Percentiles rank a stretch among this genome's conserved stretches.
Evolutionary conservation across 441 rosid genomes (phyloP).

Genomic region (Populus hybrid): DNA sequence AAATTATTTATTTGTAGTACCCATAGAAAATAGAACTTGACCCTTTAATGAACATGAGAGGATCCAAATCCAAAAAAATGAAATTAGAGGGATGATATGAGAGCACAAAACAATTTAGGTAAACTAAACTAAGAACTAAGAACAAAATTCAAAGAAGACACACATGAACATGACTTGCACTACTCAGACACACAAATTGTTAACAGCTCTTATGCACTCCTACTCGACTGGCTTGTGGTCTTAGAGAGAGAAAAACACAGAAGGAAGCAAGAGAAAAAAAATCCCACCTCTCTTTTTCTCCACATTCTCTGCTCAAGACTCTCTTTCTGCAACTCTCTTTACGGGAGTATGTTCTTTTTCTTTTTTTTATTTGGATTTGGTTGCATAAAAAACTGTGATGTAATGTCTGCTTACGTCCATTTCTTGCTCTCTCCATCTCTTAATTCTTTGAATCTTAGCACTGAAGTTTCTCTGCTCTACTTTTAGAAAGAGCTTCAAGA

Average conservation of each 20-base stretch:
- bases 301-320: slow-evolving; percentile 12
- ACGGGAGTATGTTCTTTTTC: neutral
- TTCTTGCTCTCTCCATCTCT: slow-evolving; percentile 14
- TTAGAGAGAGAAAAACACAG: neutral
- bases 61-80: too few relatives aligned
- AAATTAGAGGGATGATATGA: too few relatives aligned
- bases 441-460: slow-evolving; percentile 53
- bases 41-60: neutral
- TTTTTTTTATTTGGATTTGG: neutral
- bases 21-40: neutral
- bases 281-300: slow-evolving; percentile 5
- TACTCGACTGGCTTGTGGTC: neutral
- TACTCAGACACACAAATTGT: neutral
- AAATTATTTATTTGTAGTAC: neutral
- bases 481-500: slow-evolving; percentile 7
- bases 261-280: neutral
- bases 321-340: neutral
- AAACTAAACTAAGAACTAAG: neutral
- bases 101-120: too few relatives aligned
- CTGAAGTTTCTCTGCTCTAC: slow-evolving; percentile 40
- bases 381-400: slow-evolving; percentile 1
- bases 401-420: slow-evolving; percentile 9
- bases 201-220: neutral
- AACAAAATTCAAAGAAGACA: neutral
- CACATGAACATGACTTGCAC: neutral